A percentile compares a stretch with the other conserved stretches of the same genome.
phyloP scores from a whole-genome alignment of 768 basidiomycete genomes.

The Ramaria sp. region DNA sequence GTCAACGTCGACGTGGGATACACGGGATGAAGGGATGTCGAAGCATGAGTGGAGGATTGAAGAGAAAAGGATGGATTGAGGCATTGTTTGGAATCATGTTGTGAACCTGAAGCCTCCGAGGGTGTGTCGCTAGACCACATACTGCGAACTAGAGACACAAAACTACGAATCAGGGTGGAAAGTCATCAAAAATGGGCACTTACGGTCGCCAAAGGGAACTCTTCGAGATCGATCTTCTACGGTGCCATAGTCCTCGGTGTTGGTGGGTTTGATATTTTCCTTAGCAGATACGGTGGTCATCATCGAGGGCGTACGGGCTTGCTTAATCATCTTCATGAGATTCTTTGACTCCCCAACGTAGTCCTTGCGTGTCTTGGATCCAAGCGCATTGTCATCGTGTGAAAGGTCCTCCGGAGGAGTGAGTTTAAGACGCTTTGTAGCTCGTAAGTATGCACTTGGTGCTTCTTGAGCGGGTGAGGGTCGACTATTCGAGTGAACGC shows the following conservation, averaged over 20 bases:
- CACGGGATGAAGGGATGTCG: neutral
- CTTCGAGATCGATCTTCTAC: neutral
- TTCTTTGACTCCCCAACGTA: constrained; percentile 70
- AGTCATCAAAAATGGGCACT: neutral
- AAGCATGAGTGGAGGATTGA: constrained; percentile 1
- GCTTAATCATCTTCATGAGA: constrained; percentile 73
- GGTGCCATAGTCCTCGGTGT: neutral
- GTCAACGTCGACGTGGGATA: constrained; percentile 5
- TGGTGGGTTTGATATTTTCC: constrained; percentile 2
- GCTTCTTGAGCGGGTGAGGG: constrained; percentile 39
- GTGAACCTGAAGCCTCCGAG: neutral
- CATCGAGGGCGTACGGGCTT: constrained; percentile 68
- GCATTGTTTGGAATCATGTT: neutral
- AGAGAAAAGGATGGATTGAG: constrained; percentile 1
- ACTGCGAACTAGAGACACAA: neutral
- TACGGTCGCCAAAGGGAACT: constrained; percentile 11
- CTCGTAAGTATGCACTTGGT: constrained; percentile 43
- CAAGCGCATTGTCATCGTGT: constrained; percentile 40
- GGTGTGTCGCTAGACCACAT: constrained; percentile 4
- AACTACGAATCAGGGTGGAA: neutral
- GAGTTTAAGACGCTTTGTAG: constrained; percentile 71
- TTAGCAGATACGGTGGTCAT: constrained; percentile 36
- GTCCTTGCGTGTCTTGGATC: constrained; percentile 39
- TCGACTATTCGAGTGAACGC: constrained; percentile 35
- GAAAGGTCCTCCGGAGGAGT: constrained; percentile 56